Percentiles rank a stretch among this genome's conserved stretches.
Evolutionary conservation across 1,284 basidiomycete species (phyloP).

Genomic region (Ganoderma lucidum): DNA sequence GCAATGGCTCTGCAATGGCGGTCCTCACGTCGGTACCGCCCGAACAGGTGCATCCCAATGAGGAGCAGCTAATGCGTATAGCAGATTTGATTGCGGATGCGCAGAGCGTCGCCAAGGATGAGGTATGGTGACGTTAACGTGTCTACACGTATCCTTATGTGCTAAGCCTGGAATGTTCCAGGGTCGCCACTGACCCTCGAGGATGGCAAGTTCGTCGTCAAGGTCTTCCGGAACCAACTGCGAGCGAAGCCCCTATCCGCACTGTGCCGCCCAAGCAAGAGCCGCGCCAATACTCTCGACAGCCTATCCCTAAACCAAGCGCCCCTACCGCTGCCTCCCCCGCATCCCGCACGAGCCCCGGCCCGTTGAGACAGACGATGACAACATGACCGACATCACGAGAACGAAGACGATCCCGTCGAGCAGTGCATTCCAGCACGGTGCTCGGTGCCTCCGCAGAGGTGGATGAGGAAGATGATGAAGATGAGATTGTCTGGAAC

Average conservation of each 20-base stretch:
- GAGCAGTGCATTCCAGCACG: slow-evolving; percentile 78
- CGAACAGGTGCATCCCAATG: slow-evolving; percentile 88
- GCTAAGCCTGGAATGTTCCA: background rate
- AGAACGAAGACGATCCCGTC: slow-evolving; percentile 86
- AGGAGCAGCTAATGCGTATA: slow-evolving; percentile 94
- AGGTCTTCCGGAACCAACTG: slow-evolving; percentile 40
- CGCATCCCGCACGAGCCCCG: slow-evolving; percentile 12
- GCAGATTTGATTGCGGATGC: slow-evolving; percentile 86
- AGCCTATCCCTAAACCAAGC: background rate
- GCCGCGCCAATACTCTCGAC: background rate
- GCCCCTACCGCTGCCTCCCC: slow-evolving; percentile 20
- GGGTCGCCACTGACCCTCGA: slow-evolving; percentile 25
- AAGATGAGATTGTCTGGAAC: slow-evolving; percentile 72
- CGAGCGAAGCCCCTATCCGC: background rate
- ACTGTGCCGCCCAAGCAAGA: background rate
- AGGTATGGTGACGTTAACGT: slow-evolving; percentile 47
- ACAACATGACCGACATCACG: slow-evolving; percentile 72
- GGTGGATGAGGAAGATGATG: slow-evolving; percentile 58
- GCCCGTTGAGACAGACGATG: slow-evolving; percentile 58
- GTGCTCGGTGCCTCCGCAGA: slow-evolving; percentile 54
- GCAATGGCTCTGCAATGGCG: slow-evolving; percentile 10
- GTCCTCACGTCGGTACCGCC: slow-evolving; percentile 31
- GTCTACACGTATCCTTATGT: background rate
- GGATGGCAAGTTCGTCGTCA: slow-evolving; percentile 36
- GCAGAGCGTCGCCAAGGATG: slow-evolving; percentile 62